phyloP scores from a whole-genome alignment of 352 stramenopile species.

The Phytophthora sp. region DNA sequence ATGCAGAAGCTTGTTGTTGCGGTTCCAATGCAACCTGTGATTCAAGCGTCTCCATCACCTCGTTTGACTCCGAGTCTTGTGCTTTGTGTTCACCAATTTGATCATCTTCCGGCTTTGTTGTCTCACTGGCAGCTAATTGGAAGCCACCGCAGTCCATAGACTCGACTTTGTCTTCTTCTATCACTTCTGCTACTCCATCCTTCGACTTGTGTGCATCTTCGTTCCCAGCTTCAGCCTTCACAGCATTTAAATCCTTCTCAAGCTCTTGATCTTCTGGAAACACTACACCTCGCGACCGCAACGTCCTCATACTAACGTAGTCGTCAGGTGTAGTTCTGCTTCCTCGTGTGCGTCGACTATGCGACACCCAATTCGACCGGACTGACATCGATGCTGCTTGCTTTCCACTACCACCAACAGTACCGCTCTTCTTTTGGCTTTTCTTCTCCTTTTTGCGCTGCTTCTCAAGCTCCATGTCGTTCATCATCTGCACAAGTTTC shows the following conservation, averaged over 20 bases:
- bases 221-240: no score
- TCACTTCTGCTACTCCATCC: background rate
- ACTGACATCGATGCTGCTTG: background rate
- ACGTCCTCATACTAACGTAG: background rate
- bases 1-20: background rate
- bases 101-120: background rate
- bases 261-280: no score
- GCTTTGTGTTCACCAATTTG: background rate
- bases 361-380: constrained; percentile 16
- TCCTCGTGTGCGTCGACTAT: constrained; percentile 20
- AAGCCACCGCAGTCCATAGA: constrained; percentile 6
- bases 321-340: constrained; percentile 11
- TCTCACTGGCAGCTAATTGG: background rate
- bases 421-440: constrained; percentile 19
- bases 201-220: no score
- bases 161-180: no score
- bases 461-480: constrained; percentile 38
- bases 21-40: background rate
- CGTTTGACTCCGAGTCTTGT: background rate
- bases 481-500: constrained; percentile 56
- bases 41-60: background rate
- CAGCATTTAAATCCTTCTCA: background rate
- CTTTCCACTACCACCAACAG: constrained; percentile 1
- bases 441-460: constrained; percentile 40
- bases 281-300: no score